phyloP scores from a whole-genome alignment of 2,329 filamentous ascomycete species.

The Fonsecaea multimorphosa region DNA sequence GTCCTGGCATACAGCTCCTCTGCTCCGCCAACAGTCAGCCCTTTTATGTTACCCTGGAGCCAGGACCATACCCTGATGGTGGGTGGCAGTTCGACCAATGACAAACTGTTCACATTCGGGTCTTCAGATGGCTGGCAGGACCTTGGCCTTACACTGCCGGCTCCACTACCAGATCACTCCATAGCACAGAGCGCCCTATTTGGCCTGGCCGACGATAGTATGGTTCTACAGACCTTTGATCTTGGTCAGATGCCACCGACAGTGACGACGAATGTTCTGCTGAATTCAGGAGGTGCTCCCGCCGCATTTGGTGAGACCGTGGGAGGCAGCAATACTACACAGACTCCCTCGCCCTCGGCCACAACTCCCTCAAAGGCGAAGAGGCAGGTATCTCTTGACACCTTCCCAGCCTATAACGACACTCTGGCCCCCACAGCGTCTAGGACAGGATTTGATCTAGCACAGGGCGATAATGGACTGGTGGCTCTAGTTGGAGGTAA shows the following conservation, averaged over 20 bases:
- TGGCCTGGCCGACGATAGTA: slow-evolving; percentile 76
- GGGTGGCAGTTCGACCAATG: slow-evolving; percentile 72
- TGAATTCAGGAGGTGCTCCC: slow-evolving; percentile 63
- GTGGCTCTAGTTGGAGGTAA: slow-evolving; percentile 82
- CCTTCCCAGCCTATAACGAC: slow-evolving; percentile 81
- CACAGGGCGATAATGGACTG: slow-evolving; percentile 67
- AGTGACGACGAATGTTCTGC: slow-evolving; percentile 72
- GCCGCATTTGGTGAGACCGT: slow-evolving; percentile 57
- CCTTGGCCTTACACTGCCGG: slow-evolving; percentile 67
- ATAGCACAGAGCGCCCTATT: slow-evolving; percentile 69
- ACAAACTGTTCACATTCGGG: slow-evolving; percentile 74
- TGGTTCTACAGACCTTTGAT: slow-evolving; percentile 79
- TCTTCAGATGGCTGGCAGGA: slow-evolving; percentile 68
- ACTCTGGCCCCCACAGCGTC: slow-evolving; percentile 70
- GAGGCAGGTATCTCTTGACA: slow-evolving; percentile 62
- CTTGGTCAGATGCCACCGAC: slow-evolving; percentile 74
- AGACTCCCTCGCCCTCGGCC: slow-evolving; percentile 39
- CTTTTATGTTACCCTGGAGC: slow-evolving; percentile 77
- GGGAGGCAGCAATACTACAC: slow-evolving; percentile 50
- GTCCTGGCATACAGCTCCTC: slow-evolving; percentile 65
- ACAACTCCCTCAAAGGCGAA: slow-evolving; percentile 50
- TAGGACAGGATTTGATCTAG: slow-evolving; percentile 71
- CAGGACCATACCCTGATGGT: slow-evolving; percentile 73
- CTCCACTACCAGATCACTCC: slow-evolving; percentile 65
- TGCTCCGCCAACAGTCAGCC: slow-evolving; percentile 68